Evolutionary conservation across 2,329 filamentous ascomycete species (phyloP), one percentile per base, ranked within the genome.

Genomic region (Fusarium gaditjirri): DNA sequence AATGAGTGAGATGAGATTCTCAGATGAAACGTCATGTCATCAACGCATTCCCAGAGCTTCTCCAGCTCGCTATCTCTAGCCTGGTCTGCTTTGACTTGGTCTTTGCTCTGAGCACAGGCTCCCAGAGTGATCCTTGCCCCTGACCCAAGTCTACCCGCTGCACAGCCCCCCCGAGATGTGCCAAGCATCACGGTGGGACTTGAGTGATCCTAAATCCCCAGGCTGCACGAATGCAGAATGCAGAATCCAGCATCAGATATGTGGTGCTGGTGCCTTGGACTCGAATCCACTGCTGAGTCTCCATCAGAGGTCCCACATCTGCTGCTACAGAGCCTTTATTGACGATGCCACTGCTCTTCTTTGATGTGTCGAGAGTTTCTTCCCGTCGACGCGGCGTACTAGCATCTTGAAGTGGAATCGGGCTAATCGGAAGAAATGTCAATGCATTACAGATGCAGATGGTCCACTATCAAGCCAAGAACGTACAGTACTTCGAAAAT

Each of bases 141-240:
- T 69, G 60, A 43, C 50, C 61, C 63, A 65, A 68, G 62, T 65
- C 71, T 76, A 72, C 72, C 74, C 68, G 71, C 67, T 78, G 76
- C 75, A 78, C 76, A 78, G 76, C 76, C 76, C 76, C 76, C 70
- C 75, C 67, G 39, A 72, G 71, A 73, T 76, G 69, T 65, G 73
- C 66, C 73, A 73, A 77, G 71, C 67, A 72, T 75, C 72, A 68
- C 52, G 60, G 65, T 65, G 68, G 72, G 68, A 64, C 59, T 33
- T 69, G 62, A 67, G 70, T 72, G 65, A 67, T 74, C 62, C 65
- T 65, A 58, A 70, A 58, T 64, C 61, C 58, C 72, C 65, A 76
- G 59, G 43, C 69, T 73, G 69, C 71, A 72, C 72, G 57, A 71
- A 74, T 72, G 70, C 70, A 73, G 71, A 60, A 41, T 59, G 13